Base-by-base conservation (phyloP, 176 grass and related monocot species). In the Panicum miliaceum region DNA sequence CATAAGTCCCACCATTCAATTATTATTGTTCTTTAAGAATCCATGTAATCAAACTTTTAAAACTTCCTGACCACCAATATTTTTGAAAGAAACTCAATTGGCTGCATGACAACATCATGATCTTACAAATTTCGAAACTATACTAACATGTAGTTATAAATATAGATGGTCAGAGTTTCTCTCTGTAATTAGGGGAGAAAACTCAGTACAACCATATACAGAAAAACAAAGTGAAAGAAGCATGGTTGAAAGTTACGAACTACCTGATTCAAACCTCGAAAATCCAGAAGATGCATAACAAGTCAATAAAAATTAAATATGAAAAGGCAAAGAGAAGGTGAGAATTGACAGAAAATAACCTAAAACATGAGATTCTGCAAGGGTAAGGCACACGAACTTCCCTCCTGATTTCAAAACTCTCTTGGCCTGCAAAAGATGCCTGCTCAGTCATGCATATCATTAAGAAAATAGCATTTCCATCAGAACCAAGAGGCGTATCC, bases 351-450 rank as follows among this genome's bases (percentile, higher is more conserved):
- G 64, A 85, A 88, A 75, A 73, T 75, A 68, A 95, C 96, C 89
- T 95, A 95, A 88, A 77, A 98, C 96, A 91, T 98, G 93, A 75
- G 96, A 98, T 86, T 98, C 96, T 54, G 93, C 91, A 71, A 95
- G 90, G 60, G 93, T 98, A 32, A 98, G 89, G 88, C 96, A 98
- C 22, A 76, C 87, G 84, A 92, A 98, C 60, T 93, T 95, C 34
- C 91, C 96, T 78, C 89, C 87, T 63, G 79, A 90, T 73, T 93
- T 98, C 66, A 95, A 84, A 90, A 98, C 85, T 41, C 96, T 98
- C 82, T 98, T 95, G 40, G 83, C 89, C 96, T 98, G 53, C 26
- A 32, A 84, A 66, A 85, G 54, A 57, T 72, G 19, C 36, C 61
- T 72, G 26, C 64, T 71, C 46, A 57, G 46, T 82, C 25, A 90